Percentiles rank a stretch among this genome's conserved stretches.
Evolutionary conservation across 2,329 filamentous ascomycete genomes (phyloP).

Genomic region (Neonectria sp.): DNA sequence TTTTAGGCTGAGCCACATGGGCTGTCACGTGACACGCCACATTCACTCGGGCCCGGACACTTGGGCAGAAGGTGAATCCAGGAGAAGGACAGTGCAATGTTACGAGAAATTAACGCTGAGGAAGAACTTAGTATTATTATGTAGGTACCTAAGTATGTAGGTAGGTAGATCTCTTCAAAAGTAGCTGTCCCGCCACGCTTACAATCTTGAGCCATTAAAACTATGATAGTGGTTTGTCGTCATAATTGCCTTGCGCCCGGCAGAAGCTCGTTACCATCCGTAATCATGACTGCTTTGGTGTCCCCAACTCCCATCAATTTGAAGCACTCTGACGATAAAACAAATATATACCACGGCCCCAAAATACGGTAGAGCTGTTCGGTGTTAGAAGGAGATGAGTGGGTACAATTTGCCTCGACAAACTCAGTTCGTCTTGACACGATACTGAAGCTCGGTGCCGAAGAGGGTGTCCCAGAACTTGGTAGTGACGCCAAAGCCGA

Average conservation of each 20-base stretch:
- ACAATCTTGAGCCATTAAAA: conserved; percentile 47
- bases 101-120: background rate
- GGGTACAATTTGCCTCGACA: conserved; percentile 1
- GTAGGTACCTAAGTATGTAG: background rate
- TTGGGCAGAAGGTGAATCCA: background rate
- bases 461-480: conserved; percentile 96
- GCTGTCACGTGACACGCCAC: conserved; percentile 39
- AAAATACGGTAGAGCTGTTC: conserved; percentile 15
- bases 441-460: conserved; percentile 80
- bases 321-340: conserved; percentile 32
- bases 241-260: conserved; percentile 44
- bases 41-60: background rate
- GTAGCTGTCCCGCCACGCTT: conserved; percentile 35
- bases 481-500: conserved; percentile 97
- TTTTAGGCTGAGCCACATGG: conserved; percentile 37
- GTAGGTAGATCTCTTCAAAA: conserved; percentile 35
- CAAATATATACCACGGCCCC: conserved; percentile 38
- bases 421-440: conserved; percentile 52
- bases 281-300: conserved; percentile 45
- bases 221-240: conserved; percentile 40
- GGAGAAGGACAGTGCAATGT: background rate
- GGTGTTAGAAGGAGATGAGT: conserved; percentile 13
- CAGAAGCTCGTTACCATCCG: conserved; percentile 47
- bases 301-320: conserved; percentile 38
- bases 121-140: conserved; percentile 39